These are phyloP conservation scores for Eruca vesicaria DNA, from an alignment of 441 rosid species.

Conservation along the genomic window DNA sequence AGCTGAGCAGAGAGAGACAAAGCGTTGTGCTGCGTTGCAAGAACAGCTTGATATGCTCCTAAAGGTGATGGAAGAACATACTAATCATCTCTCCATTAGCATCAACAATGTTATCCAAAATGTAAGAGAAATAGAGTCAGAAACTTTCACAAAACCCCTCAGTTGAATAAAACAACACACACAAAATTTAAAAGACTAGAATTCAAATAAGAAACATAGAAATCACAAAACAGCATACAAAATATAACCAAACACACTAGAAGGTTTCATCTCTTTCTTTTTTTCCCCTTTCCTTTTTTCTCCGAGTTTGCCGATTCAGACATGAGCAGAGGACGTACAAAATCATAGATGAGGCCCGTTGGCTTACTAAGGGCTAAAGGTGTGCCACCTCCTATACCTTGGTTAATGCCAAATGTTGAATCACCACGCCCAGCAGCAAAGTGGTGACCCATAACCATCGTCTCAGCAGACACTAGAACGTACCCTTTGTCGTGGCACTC, in stretches of 20 bases:
- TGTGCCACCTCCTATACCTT: neutral
- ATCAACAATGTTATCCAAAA: slow-evolving; percentile 55
- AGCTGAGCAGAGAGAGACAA: slow-evolving; percentile 61
- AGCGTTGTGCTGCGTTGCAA: slow-evolving; percentile 54
- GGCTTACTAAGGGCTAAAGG: neutral
- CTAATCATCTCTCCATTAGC: slow-evolving; percentile 51
- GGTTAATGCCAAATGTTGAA: neutral
- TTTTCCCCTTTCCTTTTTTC: no score
- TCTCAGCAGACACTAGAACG: neutral
- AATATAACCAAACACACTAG: neutral
- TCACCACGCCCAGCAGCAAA: neutral
- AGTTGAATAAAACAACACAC: slow-evolving; percentile 14
- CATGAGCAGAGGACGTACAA: neutral
- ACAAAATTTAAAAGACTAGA: neutral
- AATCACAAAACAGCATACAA: neutral
- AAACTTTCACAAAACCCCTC: slow-evolving; percentile 31
- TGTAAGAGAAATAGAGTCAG: slow-evolving; percentile 55
- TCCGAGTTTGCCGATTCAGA: no score
- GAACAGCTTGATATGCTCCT: slow-evolving; percentile 54
- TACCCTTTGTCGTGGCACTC: neutral
- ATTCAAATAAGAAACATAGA: neutral
- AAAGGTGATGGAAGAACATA: slow-evolving; percentile 68
- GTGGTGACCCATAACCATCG: neutral
- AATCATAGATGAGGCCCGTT: neutral
- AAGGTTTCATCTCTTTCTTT: neutral